Evolutionary conservation across 495 filamentous ascomycete species (phyloP).

Genomic region (Talaromyces nanjingensis): DNA sequence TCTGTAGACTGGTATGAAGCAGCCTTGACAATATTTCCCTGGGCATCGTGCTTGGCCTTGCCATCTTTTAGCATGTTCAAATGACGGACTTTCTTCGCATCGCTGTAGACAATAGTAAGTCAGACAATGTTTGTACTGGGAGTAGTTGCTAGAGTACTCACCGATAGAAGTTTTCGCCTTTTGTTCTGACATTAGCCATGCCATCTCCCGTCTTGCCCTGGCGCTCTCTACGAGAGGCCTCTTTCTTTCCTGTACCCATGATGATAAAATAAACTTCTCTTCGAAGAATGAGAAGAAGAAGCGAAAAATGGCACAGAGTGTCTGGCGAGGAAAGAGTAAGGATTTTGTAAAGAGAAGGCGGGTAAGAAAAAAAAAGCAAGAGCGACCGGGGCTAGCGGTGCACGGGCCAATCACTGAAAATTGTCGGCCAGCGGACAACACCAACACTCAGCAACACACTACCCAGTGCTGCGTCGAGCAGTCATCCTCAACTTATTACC

Average conservation of each 20-base stretch:
- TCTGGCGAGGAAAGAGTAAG: conserved; percentile 20
- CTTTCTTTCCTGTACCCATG: conserved; percentile 97
- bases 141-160: conserved; percentile 22
- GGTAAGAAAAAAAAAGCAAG: conserved; percentile 16
- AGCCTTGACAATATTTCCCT: conserved; percentile 71
- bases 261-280: conserved; percentile 19
- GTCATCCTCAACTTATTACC: background rate
- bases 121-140: background rate
- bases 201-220: conserved; percentile 78
- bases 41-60: conserved; percentile 64
- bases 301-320: conserved; percentile 19
- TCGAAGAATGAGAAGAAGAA: conserved; percentile 10
- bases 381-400: conserved; percentile 28
- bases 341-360: conserved; percentile 12
- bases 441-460: background rate
- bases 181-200: conserved; percentile 82
- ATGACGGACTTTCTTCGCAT: conserved; percentile 79
- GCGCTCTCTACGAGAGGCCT: conserved; percentile 68
- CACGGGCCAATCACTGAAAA: conserved; percentile 38
- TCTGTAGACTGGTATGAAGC: conserved; percentile 77
- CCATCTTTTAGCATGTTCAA: conserved; percentile 86
- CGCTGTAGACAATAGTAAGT: conserved; percentile 28
- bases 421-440: conserved; percentile 18
- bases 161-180: conserved; percentile 96
- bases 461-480: background rate